Evolutionary conservation across 2,329 filamentous ascomycete species (phyloP), one percentile per base, ranked within the genome.

Genomic region (Tolypocladium tundrense): DNA sequence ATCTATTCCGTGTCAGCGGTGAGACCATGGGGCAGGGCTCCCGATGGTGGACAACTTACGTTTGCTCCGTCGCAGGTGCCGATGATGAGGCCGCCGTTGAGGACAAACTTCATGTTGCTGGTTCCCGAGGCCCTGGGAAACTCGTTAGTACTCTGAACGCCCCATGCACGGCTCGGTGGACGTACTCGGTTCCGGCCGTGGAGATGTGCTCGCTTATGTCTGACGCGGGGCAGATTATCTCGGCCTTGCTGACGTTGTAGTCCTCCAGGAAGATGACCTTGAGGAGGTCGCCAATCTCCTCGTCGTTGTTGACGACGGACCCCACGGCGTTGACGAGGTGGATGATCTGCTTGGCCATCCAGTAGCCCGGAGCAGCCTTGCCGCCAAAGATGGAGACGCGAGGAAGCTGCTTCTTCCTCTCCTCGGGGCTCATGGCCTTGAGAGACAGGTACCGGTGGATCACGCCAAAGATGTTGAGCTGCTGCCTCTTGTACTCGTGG

Each of bases 341-440:
- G 66, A 99, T 99, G 64, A 97, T 91, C 45, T 94, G 95, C 83
- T 99, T 99, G 42, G 94, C 94, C 94, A 97, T 99, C 94, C 94
- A 99, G 79, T 99, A 99, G 19, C 94, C 94, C 0, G 94, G 94
- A 2, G 94, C 94, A 33, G 94, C 94, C 77, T 99, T 99, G 67
- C 94, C 94, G 69, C 94, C 94, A 70, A 99, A 97, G 72, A 99
- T 95, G 58, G 89, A 94, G 11, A 97, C 94, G 55, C 93, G 88
- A 19, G 92, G 91, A 51, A 87, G 83, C 60, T 90, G 81, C 76
- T 94, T 94, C 81, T 95, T 93, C 64, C 87, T 85, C 70, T 96
- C 88, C 66, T 91, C 90, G 0, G 90, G 79, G 31, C 81, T 84
- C 88, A 96, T 85, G 41, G 84, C 81, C 78, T 97, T 99, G 71